Percentiles rank a stretch among this genome's conserved stretches.
Conservation (phyloP, 2,329 filamentous ascomycete genomes). For the Fusarium concolor region DNA sequence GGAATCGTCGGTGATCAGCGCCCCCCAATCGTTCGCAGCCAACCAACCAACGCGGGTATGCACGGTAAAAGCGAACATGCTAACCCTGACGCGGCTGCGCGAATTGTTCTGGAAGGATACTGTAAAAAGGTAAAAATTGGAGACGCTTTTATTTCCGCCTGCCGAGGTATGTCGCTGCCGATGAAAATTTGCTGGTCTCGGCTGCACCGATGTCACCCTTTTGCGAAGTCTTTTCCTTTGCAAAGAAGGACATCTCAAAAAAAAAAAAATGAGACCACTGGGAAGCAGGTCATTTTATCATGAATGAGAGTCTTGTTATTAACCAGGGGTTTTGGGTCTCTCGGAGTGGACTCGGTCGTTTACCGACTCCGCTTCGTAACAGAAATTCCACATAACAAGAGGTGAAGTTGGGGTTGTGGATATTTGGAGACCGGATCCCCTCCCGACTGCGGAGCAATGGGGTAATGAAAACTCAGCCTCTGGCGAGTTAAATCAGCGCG, state of each 20-base stretch:
- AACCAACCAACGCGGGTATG: neutral
- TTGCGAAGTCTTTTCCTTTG: neutral
- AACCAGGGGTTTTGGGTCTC: slow-evolving; percentile 1
- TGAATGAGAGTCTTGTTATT: neutral
- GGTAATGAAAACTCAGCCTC: slow-evolving; percentile 29
- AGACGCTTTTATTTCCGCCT: slow-evolving; percentile 5
- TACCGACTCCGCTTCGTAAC: neutral
- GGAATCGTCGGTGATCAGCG: slow-evolving; percentile 6
- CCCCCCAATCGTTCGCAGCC: neutral
- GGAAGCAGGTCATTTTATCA: neutral
- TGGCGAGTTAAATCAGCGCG: neutral
- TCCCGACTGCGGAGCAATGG: slow-evolving; percentile 23
- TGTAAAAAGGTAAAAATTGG: slow-evolving; percentile 1
- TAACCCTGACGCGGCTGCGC: neutral
- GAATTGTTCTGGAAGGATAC: slow-evolving; percentile 24
- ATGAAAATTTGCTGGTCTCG: neutral
- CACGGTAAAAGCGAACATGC: neutral
- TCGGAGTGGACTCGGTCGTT: neutral
- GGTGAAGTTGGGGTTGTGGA: neutral
- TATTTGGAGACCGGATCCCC: slow-evolving; percentile 14
- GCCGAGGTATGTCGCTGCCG: slow-evolving; percentile 1
- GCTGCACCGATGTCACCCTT: neutral
- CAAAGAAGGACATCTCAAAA: neutral
- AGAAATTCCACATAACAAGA: too few species aligned
- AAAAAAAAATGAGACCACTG: neutral